These are phyloP conservation scores for Aspergillus brunneoviolaceus DNA, from an alignment of 2,329 filamentous ascomycete genomes.

Conservation along the genomic window DNA sequence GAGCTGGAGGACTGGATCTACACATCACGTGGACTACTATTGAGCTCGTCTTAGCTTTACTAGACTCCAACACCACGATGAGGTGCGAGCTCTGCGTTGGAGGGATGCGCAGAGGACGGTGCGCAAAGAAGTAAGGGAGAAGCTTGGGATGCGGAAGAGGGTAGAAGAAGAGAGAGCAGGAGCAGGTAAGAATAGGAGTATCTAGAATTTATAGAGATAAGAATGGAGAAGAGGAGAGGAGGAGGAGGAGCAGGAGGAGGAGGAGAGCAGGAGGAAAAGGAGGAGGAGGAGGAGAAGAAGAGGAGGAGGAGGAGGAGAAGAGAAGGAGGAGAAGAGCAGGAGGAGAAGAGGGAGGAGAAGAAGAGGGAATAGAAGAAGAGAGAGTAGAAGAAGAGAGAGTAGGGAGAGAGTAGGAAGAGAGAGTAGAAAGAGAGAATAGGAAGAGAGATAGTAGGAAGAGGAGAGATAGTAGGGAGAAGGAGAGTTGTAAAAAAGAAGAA, in stretches of 20 bases:
- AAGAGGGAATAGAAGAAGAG: background rate
- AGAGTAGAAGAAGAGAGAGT: background rate
- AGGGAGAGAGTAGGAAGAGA: background rate
- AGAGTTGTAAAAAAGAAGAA: background rate
- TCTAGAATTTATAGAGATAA: too few species aligned
- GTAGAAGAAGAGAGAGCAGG: too few species aligned
- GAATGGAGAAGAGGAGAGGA: background rate
- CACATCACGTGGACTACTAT: too few species aligned
- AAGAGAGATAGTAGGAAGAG: background rate
- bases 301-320: background rate
- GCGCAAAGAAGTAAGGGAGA: background rate
- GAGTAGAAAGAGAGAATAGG: background rate
- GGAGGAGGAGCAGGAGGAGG: background rate
- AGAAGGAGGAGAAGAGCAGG: background rate
- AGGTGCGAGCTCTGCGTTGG: constrained; percentile 16
- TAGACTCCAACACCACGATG: constrained; percentile 16
- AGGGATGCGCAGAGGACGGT: background rate
- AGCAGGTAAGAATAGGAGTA: too few species aligned
- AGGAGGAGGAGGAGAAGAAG: background rate
- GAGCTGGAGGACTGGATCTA: too few species aligned
- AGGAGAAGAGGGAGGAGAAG: background rate
- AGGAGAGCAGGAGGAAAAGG: background rate
- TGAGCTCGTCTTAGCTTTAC: constrained; percentile 16
- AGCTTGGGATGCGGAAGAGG: background rate
- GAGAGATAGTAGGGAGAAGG: background rate